Percentiles rank a stretch among this genome's conserved stretches.
phyloP scores from a whole-genome alignment of 2,329 filamentous ascomycete species.

The Stenocarpella maydis region DNA sequence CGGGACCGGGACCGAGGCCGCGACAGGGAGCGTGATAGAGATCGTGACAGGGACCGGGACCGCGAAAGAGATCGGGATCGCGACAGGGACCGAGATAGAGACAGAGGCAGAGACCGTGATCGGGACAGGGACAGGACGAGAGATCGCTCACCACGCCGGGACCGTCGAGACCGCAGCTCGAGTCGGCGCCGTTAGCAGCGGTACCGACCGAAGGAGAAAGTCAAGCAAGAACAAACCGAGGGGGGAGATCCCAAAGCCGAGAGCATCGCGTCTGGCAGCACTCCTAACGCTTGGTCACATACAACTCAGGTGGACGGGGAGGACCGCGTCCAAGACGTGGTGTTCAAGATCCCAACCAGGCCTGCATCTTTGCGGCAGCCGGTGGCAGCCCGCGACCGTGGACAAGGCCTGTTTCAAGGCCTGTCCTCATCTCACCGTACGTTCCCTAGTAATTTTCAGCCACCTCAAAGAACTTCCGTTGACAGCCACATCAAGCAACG shows the following conservation, averaged over 20 bases:
- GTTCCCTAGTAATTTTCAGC: neutral
- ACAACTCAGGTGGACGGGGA: neutral
- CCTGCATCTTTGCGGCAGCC: neutral
- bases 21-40: conserved; percentile 44
- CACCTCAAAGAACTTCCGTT: neutral
- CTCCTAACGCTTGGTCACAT: neutral
- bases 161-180: conserved; percentile 33
- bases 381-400: neutral
- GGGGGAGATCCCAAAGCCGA: neutral
- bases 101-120: conserved; percentile 40
- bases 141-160: conserved; percentile 27
- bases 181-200: conserved; percentile 36
- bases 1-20: conserved; percentile 43
- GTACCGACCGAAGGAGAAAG: neutral
- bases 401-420: neutral
- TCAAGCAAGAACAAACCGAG: neutral
- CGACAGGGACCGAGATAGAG: conserved; percentile 41
- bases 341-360: neutral
- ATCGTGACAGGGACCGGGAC: conserved; percentile 45
- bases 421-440: neutral
- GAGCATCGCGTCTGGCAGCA: neutral
- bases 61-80: conserved; percentile 45
- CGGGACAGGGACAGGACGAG: conserved; percentile 18
- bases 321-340: neutral
- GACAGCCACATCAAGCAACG: neutral